These are phyloP conservation scores for Apiotrichum sp. DNA, from an alignment of 1,284 basidiomycete genomes.

Conservation along the genomic window DNA sequence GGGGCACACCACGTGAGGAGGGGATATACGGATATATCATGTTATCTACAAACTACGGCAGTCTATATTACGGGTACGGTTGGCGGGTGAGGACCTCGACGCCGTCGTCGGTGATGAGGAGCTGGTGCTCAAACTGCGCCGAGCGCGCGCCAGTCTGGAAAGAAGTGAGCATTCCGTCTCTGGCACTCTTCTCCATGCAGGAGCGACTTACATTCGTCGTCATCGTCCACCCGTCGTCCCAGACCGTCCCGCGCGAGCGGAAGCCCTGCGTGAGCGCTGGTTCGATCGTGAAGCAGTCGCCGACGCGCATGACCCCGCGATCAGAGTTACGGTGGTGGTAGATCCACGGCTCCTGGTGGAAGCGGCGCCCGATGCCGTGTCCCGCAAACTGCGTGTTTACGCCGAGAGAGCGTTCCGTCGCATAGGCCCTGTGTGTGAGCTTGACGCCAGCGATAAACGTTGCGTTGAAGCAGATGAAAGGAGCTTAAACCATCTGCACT, in stretches of 20 bases:
- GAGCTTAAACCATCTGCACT: conserved; percentile 16
- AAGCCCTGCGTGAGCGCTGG: conserved; percentile 70
- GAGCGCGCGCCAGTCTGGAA: conserved; percentile 58
- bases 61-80: not conserved
- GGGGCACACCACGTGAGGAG: too few species aligned
- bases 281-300: conserved; percentile 87
- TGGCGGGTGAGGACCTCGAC: conserved; percentile 57
- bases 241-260: conserved; percentile 62
- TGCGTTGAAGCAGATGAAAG: not conserved
- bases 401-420: conserved; percentile 50
- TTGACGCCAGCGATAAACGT: too few species aligned
- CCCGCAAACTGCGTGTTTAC: conserved; percentile 61
- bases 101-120: conserved; percentile 70
- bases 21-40: too few species aligned
- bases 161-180: too few species aligned
- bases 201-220: conserved; percentile 60
- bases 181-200: too few species aligned
- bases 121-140: conserved; percentile 80
- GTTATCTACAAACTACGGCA: too few species aligned
- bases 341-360: conserved; percentile 81
- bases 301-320: conserved; percentile 67
- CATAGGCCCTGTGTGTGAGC: conserved; percentile 37
- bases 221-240: conserved; percentile 82
- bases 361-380: conserved; percentile 78
- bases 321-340: conserved; percentile 71